phyloP scores from a whole-genome alignment of 2,329 filamentous ascomycete genomes.

The Ambrosiella cleistominuta region DNA sequence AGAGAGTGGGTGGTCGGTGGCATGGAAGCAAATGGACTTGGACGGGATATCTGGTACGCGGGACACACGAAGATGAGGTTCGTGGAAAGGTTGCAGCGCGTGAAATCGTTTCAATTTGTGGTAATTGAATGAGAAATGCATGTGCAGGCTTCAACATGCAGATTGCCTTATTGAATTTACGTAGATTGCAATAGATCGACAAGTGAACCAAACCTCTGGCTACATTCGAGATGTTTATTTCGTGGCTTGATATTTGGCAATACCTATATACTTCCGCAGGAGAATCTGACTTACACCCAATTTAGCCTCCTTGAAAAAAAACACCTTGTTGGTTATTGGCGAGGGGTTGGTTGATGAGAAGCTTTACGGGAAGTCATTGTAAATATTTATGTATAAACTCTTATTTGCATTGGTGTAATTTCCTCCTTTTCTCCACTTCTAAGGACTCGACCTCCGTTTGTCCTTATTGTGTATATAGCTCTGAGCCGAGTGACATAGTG shows the following conservation, averaged over 20 bases:
- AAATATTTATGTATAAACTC: no score
- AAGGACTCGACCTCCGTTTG: no score
- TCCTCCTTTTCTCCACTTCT: constrained; percentile 4
- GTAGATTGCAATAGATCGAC: neutral
- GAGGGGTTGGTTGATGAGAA: neutral
- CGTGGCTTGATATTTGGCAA: neutral
- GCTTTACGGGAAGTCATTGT: neutral
- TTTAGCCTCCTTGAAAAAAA: neutral
- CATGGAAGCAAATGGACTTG: neutral
- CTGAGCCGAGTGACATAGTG: no score
- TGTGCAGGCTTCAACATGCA: neutral
- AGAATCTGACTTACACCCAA: neutral
- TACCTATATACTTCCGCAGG: neutral
- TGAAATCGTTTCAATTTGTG: neutral
- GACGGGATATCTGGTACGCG: neutral
- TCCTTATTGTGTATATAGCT: no score
- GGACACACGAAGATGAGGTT: neutral
- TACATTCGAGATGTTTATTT: neutral
- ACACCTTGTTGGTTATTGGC: neutral
- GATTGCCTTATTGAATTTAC: neutral
- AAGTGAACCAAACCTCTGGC: neutral
- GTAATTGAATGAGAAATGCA: neutral
- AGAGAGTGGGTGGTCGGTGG: neutral
- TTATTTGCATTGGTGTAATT: constrained; percentile 1
- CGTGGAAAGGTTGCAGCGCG: neutral